Evolutionary conservation across 2,329 filamentous ascomycete genomes (phyloP), one percentile per base, ranked within the genome.

Genomic region (Xylariaceae sp.): DNA sequence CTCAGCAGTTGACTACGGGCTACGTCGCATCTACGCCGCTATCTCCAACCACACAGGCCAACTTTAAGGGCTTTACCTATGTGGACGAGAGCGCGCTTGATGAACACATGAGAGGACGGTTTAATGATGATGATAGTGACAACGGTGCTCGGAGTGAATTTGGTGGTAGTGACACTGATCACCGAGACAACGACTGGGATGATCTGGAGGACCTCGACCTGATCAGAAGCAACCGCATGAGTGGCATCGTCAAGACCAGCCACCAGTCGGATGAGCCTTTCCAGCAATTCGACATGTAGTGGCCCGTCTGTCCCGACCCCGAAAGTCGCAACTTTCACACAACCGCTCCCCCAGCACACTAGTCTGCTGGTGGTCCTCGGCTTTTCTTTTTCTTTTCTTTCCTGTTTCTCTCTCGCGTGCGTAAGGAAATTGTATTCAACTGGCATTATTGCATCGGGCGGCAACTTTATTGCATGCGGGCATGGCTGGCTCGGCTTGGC

Each of bases 41-140:
- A 23, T 96, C 92, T 11, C 94, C 94, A 0, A 95, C 91, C 2
- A 92, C 97, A 76, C 94, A 99, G 76, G 94, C 93, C 64, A 97
- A 97, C 72, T 99, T 99, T 79, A 90, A 94, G 70, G 94, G 94
- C 39, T 99, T 99, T 75, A 99, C 94, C 0, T 99, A 96, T 73
- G 94, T 97, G n/a, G 94, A 97, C 68, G 93, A 97, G 76, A 97
- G 90, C 70, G 90, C 90, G 1, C 87, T 99, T 58, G 92, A 97
- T 55, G 90, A 93, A 64, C 88, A 94, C 65, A 92, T 90, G 85
- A 75, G 77, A 58, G 80, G 72, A 57, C 70, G 76, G 61, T 74
- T 73, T 56, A 79, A 83, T 52, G 78, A 81, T 54, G 83, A 87
- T 63, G 80, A 85, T 23, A 79, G 83, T 57, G 82, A 87, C 63